A percentile compares a stretch with the other conserved stretches of the same genome.
These are phyloP conservation scores for Phytopythium aichiense DNA, from an alignment of 352 stramenopile genomes.

Conservation along the genomic window DNA sequence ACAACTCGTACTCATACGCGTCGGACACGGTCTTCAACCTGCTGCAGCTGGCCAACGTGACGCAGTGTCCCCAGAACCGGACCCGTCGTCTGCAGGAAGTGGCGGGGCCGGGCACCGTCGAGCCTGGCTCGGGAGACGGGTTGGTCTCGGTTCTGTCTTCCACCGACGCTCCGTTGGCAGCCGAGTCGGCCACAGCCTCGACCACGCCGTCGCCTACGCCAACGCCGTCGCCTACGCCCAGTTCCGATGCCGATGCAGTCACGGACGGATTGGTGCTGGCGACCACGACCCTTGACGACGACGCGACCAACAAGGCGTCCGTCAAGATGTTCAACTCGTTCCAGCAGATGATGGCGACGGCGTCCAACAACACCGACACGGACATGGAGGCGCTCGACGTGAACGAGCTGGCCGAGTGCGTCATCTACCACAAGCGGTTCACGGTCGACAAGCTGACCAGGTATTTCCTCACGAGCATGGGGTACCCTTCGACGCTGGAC, in stretches of 20 bases:
- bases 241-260: neutral
- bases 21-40: conserved; percentile 41
- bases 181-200: neutral
- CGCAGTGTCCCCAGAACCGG: conserved; percentile 35
- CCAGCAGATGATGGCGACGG: conserved; percentile 21
- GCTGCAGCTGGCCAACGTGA: conserved; percentile 23
- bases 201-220: neutral
- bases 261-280: conserved; percentile 10
- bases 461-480: conserved; percentile 32
- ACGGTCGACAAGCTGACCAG: conserved; percentile 39
- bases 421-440: conserved; percentile 41
- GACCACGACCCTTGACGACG: neutral
- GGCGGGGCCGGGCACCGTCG: neutral
- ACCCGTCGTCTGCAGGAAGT: conserved; percentile 17
- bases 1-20: conserved; percentile 60
- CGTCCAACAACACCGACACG: conserved; percentile 10
- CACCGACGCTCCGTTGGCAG: neutral
- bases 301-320: conserved; percentile 16
- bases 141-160: neutral
- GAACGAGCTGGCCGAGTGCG: conserved; percentile 46
- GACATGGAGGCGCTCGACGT: conserved; percentile 32
- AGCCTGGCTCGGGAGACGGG: neutral
- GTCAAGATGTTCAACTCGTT: conserved; percentile 39
- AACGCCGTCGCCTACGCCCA: neutral
- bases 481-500: conserved; percentile 17